phyloP scores from a whole-genome alignment of 225 moss, liverwort and hornwort species.

The Lunularia cruciata region DNA sequence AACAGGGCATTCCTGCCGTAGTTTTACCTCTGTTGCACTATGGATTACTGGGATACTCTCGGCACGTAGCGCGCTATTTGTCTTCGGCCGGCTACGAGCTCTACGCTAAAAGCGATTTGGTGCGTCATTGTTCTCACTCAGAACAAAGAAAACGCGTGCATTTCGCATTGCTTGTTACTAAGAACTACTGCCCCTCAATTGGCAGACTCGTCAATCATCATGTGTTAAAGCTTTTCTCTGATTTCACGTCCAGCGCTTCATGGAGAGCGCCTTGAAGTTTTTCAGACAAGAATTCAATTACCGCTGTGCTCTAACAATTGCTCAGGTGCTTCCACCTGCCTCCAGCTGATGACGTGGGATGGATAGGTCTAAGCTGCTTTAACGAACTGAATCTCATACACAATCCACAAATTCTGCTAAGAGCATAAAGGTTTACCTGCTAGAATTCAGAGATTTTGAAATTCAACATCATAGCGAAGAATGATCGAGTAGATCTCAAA shows the following conservation, averaged over 20 bases:
- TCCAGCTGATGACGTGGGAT: too few species aligned
- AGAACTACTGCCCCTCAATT: neutral
- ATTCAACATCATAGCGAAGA: too few species aligned
- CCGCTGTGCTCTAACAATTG: constrained; percentile 71
- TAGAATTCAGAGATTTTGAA: too few species aligned
- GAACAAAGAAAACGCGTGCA: neutral
- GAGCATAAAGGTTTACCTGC: too few species aligned
- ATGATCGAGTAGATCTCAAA: too few species aligned
- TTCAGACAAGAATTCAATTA: constrained; percentile 82
- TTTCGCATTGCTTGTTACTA: neutral
- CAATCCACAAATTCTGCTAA: too few species aligned
- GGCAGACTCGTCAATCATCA: neutral
- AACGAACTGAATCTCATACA: too few species aligned
- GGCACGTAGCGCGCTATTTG: constrained; percentile 80
- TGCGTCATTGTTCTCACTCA: constrained; percentile 25
- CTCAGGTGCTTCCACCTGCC: constrained; percentile 54
- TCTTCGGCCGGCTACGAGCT: constrained; percentile 78
- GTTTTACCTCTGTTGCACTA: constrained; percentile 83
- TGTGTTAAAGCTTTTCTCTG: neutral
- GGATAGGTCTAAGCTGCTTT: too few species aligned
- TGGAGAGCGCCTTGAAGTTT: constrained; percentile 75
- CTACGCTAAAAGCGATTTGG: constrained; percentile 86
- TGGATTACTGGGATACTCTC: constrained; percentile 77
- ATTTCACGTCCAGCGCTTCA: constrained; percentile 56
- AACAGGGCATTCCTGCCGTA: constrained; percentile 69